A percentile compares a stretch with the other conserved stretches of the same genome.
Evolutionary conservation across 805 yeast genomes (phyloP).

Genomic region (Hanseniaspora valbyensis): DNA sequence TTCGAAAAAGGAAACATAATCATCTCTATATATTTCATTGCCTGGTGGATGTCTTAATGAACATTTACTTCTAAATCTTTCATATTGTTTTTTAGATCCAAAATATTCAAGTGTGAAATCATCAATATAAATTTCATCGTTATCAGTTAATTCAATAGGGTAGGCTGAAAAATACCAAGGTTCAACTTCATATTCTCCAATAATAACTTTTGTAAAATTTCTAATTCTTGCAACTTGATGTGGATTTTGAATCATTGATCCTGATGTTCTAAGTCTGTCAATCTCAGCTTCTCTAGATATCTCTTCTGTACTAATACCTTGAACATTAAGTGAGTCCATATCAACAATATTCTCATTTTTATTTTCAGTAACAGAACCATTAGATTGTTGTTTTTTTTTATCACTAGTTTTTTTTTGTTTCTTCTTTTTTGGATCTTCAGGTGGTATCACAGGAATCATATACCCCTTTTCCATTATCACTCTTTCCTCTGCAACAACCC

Average conservation of each 20-base stretch:
- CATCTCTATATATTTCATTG: constrained; percentile 90
- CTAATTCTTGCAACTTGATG: constrained; percentile 84
- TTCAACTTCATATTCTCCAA: constrained; percentile 86
- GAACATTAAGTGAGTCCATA: constrained; percentile 72
- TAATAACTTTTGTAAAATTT: constrained; percentile 62
- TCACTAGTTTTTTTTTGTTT: constrained; percentile 32
- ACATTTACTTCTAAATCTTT: constrained; percentile 78
- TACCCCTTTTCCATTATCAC: constrained; percentile 60
- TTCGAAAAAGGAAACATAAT: constrained; percentile 86
- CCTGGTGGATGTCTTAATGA: constrained; percentile 96
- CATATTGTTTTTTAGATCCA: constrained; percentile 82
- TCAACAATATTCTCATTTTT: constrained; percentile 57
- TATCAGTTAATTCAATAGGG: constrained; percentile 88
- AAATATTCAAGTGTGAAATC: constrained; percentile 84
- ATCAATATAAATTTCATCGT: constrained; percentile 79
- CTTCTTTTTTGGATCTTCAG: constrained; percentile 25
- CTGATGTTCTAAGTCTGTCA: constrained; percentile 82
- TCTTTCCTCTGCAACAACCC: constrained; percentile 67
- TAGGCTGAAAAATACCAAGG: constrained; percentile 99
- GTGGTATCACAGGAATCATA: constrained; percentile 49
- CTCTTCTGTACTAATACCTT: constrained; percentile 61
- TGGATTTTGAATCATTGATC: constrained; percentile 89
- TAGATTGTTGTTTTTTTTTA: constrained; percentile 17
- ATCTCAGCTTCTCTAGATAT: constrained; percentile 84
- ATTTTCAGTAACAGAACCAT: constrained; percentile 21